phyloP scores from a whole-genome alignment of 495 filamentous ascomycete species.

The Talaromyces nanjingensis region DNA sequence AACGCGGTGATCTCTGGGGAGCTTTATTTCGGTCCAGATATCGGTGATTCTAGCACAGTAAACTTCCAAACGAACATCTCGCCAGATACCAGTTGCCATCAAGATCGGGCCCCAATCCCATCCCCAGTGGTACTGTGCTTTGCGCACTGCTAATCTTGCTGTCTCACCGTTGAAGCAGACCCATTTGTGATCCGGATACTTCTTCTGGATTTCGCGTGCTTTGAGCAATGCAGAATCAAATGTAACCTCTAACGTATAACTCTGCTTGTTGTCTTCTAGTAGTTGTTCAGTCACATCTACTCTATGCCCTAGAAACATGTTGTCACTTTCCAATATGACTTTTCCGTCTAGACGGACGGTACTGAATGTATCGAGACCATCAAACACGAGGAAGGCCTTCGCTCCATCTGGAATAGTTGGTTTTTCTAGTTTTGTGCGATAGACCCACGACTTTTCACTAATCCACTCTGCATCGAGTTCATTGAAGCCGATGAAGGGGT shows the following conservation, averaged over 20 bases:
- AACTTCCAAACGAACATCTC: conserved; percentile 65
- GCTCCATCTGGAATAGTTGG: no score
- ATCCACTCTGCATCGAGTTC: conserved; percentile 78
- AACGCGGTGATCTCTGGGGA: no score
- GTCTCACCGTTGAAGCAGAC: conserved; percentile 70
- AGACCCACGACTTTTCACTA: conserved; percentile 74
- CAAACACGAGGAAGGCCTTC: conserved; percentile 52
- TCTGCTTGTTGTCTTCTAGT: conserved; percentile 25
- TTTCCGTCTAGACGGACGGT: conserved; percentile 66
- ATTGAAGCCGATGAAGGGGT: conserved; percentile 70
- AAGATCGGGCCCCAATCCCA: conserved; percentile 89
- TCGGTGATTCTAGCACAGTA: conserved; percentile 62
- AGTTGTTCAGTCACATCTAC: conserved; percentile 56
- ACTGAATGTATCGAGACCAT: conserved; percentile 81
- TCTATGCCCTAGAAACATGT: conserved; percentile 75
- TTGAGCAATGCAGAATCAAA: conserved; percentile 47
- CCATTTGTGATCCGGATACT: conserved; percentile 45
- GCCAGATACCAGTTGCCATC: conserved; percentile 80
- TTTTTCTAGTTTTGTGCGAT: conserved; percentile 36
- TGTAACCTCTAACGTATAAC: conserved; percentile 38
- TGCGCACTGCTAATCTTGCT: conserved; percentile 69
- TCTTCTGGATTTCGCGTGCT: conserved; percentile 39
- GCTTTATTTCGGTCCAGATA: conserved; percentile 32
- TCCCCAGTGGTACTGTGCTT: conserved; percentile 89
- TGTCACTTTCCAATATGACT: conserved; percentile 64